These are phyloP conservation scores for Cryptosporidium ryanae DNA, from an alignment of 169 alveolate genomes.

Conservation along the genomic window DNA sequence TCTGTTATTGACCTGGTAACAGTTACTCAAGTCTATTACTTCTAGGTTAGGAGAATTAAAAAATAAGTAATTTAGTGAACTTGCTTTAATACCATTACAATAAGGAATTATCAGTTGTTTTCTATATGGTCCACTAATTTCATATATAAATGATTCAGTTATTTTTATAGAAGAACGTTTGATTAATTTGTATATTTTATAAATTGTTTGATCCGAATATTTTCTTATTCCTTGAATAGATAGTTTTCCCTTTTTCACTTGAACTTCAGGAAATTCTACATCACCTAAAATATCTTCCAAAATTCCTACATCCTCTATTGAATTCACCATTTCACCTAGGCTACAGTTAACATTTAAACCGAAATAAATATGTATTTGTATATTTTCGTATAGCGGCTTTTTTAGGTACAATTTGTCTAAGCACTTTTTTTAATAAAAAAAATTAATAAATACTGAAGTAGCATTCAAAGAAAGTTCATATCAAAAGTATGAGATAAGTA, in stretches of 20 bases:
- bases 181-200: constrained; percentile 3
- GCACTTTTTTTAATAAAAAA: too few species aligned
- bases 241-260: constrained; percentile 31
- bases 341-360: too few species aligned
- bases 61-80: constrained; percentile 51
- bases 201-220: constrained; percentile 25
- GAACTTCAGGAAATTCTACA: neutral
- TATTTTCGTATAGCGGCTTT: too few species aligned
- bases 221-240: constrained; percentile 14
- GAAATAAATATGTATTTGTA: too few species aligned
- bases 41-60: constrained; percentile 52
- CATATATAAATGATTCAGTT: constrained; percentile 67
- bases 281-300: neutral
- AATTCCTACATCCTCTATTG: neutral
- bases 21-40: constrained; percentile 53
- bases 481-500: too few species aligned
- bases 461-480: too few species aligned
- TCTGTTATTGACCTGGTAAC: constrained; percentile 63
- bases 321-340: neutral
- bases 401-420: too few species aligned
- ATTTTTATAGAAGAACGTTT: constrained; percentile 42
- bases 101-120: constrained; percentile 9
- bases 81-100: constrained; percentile 57
- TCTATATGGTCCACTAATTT: constrained; percentile 65
- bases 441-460: too few species aligned